phyloP scores from a whole-genome alignment of 1,284 basidiomycete species.

The Tilletia walkeri region DNA sequence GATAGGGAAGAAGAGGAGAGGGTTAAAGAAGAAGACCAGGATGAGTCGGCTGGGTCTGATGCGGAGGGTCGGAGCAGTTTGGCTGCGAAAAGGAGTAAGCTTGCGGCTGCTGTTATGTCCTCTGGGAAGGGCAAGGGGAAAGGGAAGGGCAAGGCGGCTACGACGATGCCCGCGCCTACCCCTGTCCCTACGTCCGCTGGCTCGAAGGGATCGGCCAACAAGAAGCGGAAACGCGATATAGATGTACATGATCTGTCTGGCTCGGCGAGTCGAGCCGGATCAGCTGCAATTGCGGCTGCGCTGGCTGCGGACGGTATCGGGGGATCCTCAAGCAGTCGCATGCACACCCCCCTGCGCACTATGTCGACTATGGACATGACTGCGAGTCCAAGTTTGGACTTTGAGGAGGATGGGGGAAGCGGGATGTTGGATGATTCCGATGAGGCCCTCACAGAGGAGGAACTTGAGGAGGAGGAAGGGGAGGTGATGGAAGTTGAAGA shows the following conservation, averaged over 20 bases:
- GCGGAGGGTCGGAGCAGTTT: background rate
- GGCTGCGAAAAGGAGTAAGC: conserved; percentile 10
- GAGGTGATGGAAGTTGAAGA: background rate
- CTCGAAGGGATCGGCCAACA: background rate
- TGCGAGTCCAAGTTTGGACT: background rate
- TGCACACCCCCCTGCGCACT: background rate
- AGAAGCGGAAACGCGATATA: conserved; percentile 13
- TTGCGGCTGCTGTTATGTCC: conserved; percentile 1
- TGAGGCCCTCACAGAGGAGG: background rate
- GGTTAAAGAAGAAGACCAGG: background rate
- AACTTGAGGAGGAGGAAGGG: background rate
- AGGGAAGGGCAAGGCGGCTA: background rate
- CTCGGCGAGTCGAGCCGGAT: conserved; percentile 1
- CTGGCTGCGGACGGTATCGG: background rate
- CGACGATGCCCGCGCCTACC: background rate
- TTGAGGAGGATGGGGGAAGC: background rate
- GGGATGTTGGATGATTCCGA: background rate
- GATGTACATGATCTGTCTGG: conserved; percentile 8
- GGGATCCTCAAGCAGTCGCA: background rate
- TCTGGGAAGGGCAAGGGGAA: conserved; percentile 10
- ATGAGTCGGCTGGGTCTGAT: background rate
- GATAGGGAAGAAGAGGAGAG: background rate
- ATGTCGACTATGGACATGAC: background rate
- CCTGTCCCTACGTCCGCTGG: background rate
- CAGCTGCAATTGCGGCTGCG: conserved; percentile 3